Evolutionary conservation across 495 filamentous ascomycete genomes (phyloP), one percentile per base, ranked within the genome.

Genomic region (Trichodelitschia bisporula): DNA sequence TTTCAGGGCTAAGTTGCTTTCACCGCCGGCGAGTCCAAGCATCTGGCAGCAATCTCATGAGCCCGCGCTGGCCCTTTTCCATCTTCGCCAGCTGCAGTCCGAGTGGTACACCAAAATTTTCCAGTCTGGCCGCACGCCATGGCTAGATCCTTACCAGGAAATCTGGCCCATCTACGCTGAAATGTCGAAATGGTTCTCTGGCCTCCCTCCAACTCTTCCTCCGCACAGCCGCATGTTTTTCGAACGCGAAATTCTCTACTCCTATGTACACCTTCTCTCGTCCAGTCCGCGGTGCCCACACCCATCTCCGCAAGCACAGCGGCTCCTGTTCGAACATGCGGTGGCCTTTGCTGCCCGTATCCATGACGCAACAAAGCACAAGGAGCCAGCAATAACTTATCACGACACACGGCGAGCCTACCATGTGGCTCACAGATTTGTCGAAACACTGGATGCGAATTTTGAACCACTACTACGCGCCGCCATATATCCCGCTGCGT

Each of bases 91-190:
- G 29, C 58, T 73, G 26, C 65, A 91, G 42, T 92, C 84, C 0
- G 51, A 53, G 14, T 84, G 73, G 55, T 95, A 92, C 38, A 76
- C 82, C 38, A 61, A 66, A 15, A 63, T 89, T 20, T 78, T 80
- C 42, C 73, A 80, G 39, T 70, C 64, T 15, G 63, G 69, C 15
- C 60, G 61, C 4, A 55, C 62, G n/a, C 61, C 59, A 10, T 51
- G 45, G 47, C 20, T 32, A 17, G 49, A 53, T 15, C 46, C 49
- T 14, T 49, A 49, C 28, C 38, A 40, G 1, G 48, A 51, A 29
- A 34, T 55, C 8, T 49, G 47, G 47, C 34, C 34, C 12, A 46
- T 32, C 1, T 53, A 46, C 33, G 33, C 43, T 16, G 16, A 31
- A 14, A 31, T 40, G 27, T 31, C 28, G 1, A 27, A 30, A 10